Evolutionary conservation across 116 monocot genomes (phyloP), one percentile per base, ranked within the genome.

Genomic region (Cymodocea nodosa): DNA sequence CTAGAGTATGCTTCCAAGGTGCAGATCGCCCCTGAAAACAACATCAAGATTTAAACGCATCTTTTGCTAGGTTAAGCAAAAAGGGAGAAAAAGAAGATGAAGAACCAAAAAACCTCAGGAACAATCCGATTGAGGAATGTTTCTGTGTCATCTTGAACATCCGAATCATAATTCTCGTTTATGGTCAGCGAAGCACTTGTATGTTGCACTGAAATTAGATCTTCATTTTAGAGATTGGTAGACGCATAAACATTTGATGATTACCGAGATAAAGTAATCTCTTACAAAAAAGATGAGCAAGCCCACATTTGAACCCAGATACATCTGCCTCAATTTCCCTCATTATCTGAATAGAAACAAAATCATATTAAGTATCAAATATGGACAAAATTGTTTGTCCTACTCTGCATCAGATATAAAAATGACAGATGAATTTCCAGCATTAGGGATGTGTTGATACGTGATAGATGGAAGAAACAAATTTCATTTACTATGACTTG

Each of bases 141-240:
- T 75, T 97, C 97, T 48, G 87, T 97, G 66, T 97, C 97, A 77
- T 57, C 76, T 69, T 87, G 97, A 70, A 97, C 97, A 88, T 97
- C 97, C 5, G 85, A 81, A 64, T 97, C 97, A 55, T 97, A 91
- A 67, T 97, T 97, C 79, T 97, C 97, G 75, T 97, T 97, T 68
- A 97, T 91, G 39, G 97, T 97, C 74, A 97, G 62, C 8, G 97
- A 97, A 59, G 97, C 97, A 79, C 97, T 97, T 71, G 91, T 97
- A 68, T 97, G 97, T 70, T 90, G 95, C 87, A 95, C 95, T 95
- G 85, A 35, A 71, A 34, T 68, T 7, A 10, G 35, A 50, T 50
- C 15, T 51, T 23, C 6, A 5, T 17, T 9, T n/a, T 6, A 35
- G 35, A 61, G 15, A 61, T 37, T n/a, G 35, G 17, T 15, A 61